Evolutionary conservation across 148 eudicot species (phyloP), one percentile per base, ranked within the genome.

Genomic region (Rhododendron vialii): DNA sequence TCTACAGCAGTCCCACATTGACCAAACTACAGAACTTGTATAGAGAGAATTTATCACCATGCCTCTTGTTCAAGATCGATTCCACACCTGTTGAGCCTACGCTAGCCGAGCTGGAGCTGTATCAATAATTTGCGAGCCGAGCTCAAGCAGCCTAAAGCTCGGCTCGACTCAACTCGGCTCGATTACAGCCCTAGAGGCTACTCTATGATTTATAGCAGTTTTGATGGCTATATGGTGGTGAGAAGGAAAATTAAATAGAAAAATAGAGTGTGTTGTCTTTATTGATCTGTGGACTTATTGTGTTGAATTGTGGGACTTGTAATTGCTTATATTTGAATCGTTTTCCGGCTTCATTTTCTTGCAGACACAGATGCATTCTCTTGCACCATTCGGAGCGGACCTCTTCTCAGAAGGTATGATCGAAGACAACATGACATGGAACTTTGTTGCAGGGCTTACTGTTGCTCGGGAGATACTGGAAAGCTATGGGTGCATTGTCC

Each of bases 361-460:
- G 87, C 93, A 97, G 99, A 97, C 98, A 24, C 98, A 97, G 87
- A 93, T 95, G 98, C 98, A 94, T 88, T 94, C 99, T 13, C 93
- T 97, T 22, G 86, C 94, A 36, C 99, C 99, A 76, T 97, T 94
- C 79, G 99, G 98, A 78, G 88, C 87, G 0, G 98, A 93, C 78
- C 95, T 95, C 13, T 88, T 88, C 80, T 92, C 94, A 0, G 91
- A 93, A 51, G 92, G 91, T 28, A 93, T 87, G 93, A 84, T 93
- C 28, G 96, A 94, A 86, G 98, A 97, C 92, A 97, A 97, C 89
- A 95, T 94, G 98, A 92, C 99, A 12, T 97, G 99, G 99, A 97
- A 97, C 89, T 97, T 97, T 84, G 87, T 95, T 4, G 98, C 99
- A 2, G 98, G 99, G 47, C 87, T 97, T 77, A 93, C 96, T 76